Base-by-base conservation (phyloP, 1,284 basidiomycete species). In the Calocybe gambosa region DNA sequence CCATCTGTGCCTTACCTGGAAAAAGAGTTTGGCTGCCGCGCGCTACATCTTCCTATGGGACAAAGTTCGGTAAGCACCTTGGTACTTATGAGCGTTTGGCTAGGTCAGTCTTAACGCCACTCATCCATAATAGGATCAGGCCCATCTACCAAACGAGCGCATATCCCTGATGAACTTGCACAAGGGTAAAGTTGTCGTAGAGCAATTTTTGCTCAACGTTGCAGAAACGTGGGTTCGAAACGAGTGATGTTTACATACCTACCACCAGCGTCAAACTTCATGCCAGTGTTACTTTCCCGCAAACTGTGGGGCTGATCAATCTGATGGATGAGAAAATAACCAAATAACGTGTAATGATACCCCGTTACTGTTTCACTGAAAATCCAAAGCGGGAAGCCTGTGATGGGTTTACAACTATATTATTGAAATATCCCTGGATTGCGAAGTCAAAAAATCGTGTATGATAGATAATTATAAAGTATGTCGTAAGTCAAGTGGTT, bases 1-100 rank as follows among this genome's bases (percentile, higher is more conserved):
- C 93, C 93, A 1, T 91, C 90, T 0, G 81, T 98, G 1, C 93
- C 93, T 0, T 93, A 85, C 64, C 73, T 99, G 2, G 95, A 98
- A 65, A 91, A 94, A 58, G 85, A 87, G 59, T 92, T 99, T 51
- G 67, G 70, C 2, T 89, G 87, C 51, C 83, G 80, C 45, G 89
- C 90, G 0, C 71, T 95, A 12, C 93, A 95, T 63, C 73, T 95
- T 2, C 93, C 93, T 0, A 83, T 95, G 69, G 93, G 91, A 0
- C 87, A 91, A 60, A 87, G 85, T 59, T 79, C 80, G 26, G 87
- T 88, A 56, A 54, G 80, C 68, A 12, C 5, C 9, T 6, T 9
- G 28, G 21, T 19, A 19, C n/a, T 40, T 12, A 39, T 21, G 13
- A 20, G 5, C 16, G 43, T 15, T 36, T 34, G 19, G 15, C 31